Conservation (phyloP, 208 protist species). For the Trypanosoma vivax region DNA sequence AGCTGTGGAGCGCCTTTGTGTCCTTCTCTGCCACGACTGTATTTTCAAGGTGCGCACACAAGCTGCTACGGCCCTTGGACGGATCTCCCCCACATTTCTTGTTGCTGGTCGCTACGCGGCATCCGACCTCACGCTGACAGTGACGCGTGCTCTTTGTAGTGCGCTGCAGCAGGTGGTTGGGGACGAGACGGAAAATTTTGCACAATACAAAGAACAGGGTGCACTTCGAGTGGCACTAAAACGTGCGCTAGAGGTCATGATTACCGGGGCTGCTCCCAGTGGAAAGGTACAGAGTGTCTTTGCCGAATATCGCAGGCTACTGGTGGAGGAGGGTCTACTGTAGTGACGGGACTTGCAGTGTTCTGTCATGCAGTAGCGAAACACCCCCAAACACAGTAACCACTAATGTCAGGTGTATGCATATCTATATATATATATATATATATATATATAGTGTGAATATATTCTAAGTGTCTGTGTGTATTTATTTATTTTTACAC, state of each 20-base stretch:
- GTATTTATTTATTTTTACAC: no score
- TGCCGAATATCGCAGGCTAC: slow-evolving; percentile 30
- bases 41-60: slow-evolving; percentile 85
- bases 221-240: slow-evolving; percentile 34
- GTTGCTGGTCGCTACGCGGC: slow-evolving; percentile 23
- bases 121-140: slow-evolving; percentile 35
- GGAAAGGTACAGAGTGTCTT: slow-evolving; percentile 48
- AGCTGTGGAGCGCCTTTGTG: slow-evolving; percentile 45
- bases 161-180: slow-evolving; percentile 30
- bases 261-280: slow-evolving; percentile 46
- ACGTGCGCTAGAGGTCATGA: slow-evolving; percentile 27
- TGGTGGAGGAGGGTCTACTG: slow-evolving; percentile 39
- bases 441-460: not conserved
- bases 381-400: no score
- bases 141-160: slow-evolving; percentile 52
- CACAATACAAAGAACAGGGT: slow-evolving; percentile 63
- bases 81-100: slow-evolving; percentile 21
- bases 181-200: slow-evolving; percentile 43
- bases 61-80: slow-evolving; percentile 47
- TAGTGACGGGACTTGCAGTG: not conserved
- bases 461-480: no score
- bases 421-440: not conserved
- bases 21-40: slow-evolving; percentile 42
- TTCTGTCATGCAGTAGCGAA: not conserved
- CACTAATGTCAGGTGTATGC: no score